Conservation (phyloP, 2,329 filamentous ascomycete species). For the Tricladium varicosporioides region DNA sequence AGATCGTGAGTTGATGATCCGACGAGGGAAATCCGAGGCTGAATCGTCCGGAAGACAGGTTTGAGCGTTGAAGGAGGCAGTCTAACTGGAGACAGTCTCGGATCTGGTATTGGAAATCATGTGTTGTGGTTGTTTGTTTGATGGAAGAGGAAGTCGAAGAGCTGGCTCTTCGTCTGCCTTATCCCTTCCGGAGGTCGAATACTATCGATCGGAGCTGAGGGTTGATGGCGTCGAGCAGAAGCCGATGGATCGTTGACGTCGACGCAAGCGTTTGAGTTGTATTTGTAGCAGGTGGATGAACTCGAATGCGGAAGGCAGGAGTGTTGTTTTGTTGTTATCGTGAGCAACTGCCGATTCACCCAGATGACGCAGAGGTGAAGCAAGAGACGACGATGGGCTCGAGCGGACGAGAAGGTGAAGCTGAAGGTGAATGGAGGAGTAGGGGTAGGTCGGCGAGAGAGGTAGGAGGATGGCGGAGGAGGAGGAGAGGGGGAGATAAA, state of each 20-base stretch:
- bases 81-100: conserved; percentile 38
- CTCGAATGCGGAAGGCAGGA: conserved; percentile 13
- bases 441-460: conserved; percentile 19
- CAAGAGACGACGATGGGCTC: neutral
- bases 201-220: conserved; percentile 1
- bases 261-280: conserved; percentile 1
- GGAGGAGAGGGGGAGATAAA: conserved; percentile 36
- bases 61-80: conserved; percentile 33
- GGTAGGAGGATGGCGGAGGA: conserved; percentile 34
- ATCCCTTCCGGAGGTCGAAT: conserved; percentile 19
- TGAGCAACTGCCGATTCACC: conserved; percentile 15
- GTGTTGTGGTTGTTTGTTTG: conserved; percentile 37
- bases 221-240: conserved; percentile 1
- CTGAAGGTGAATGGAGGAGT: conserved; percentile 16
- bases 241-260: conserved; percentile 6
- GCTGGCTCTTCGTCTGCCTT: conserved; percentile 45
- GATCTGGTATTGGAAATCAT: conserved; percentile 41
- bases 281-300: conserved; percentile 8
- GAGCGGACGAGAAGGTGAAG: conserved; percentile 13
- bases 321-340: conserved; percentile 23
- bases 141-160: conserved; percentile 45
- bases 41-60: conserved; percentile 12
- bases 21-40: conserved; percentile 14
- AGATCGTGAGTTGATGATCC: conserved; percentile 10
- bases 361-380: conserved; percentile 23